Base-by-base conservation (phyloP, 2,329 filamentous ascomycete species). In the Raffaelea arxii region DNA sequence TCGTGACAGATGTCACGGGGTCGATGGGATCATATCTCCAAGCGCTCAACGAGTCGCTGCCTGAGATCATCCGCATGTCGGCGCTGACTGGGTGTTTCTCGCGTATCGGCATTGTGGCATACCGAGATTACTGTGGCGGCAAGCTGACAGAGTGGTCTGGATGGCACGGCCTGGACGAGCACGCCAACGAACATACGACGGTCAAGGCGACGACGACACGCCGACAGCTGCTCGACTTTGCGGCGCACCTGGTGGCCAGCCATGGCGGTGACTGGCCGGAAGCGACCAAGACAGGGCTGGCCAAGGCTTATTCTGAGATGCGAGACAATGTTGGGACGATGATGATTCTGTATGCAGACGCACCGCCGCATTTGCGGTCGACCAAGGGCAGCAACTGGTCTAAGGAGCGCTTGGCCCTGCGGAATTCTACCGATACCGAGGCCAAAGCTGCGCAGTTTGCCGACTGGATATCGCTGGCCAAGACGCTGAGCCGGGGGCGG, bases 41-140 rank as follows among this genome's bases (percentile, higher is more conserved):
- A 1, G 64, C 71, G 3, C 63, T 76, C 18, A 65, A 65, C 49
- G 57, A 55, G 12, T 70, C 71, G 1, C 59, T 77, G 6, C 70
- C 71, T 2, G 69, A 73, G 49, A 70, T 76, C 52, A 67, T 77
- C 47, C 65, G 66, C 27, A 60, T 75, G 6, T 72, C 71, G 1
- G 61, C 65, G 1, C 59, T 74, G 1, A 75, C 72, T 0, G 65
- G 61, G 44, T 70, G 68, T 52, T 75, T 77, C 54, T 62, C 66
- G 4, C 65, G 69, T 2, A 70, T 75, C 45, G 72, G 71, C 6
- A 61, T 75, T 4, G 55, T 75, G 12, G 69, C 67, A 2, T 76
- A 75, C 50, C 65, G 72, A 6, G 72, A 76, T 56, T 74, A 74
- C 54, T 61, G 57, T 49, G 55, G 56, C 14, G 38, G 44, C 4